Evolutionary conservation across 176 grass and related monocot genomes (phyloP).

Genomic region (Oryza coarctata): DNA sequence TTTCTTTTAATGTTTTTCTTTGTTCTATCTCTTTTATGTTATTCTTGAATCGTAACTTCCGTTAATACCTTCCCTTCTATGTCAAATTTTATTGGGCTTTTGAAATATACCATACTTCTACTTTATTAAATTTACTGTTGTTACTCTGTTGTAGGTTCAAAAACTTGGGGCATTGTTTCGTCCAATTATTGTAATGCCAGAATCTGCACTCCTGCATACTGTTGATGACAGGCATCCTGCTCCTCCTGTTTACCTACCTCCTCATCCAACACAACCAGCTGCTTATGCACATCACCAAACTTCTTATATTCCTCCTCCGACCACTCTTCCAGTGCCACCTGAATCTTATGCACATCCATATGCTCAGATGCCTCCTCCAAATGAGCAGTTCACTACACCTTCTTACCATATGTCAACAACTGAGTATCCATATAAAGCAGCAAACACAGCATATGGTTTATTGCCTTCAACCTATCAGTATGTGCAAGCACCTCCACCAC

Average conservation of each 20-base stretch:
- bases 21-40: not conserved
- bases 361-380: constrained; percentile 8
- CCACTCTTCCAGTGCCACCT: not conserved
- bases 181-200: constrained; percentile 34
- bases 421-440: constrained; percentile 30
- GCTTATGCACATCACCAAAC: constrained; percentile 31
- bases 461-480: constrained; percentile 19
- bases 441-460: constrained; percentile 11
- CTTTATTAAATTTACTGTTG: constrained; percentile 13
- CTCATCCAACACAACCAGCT: not conserved
- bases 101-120: constrained; percentile 11
- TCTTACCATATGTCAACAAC: not conserved
- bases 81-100: constrained; percentile 4
- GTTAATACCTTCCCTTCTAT: not conserved
- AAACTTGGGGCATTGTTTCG: constrained; percentile 49
- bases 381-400: not conserved
- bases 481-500: not conserved
- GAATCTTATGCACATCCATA: constrained; percentile 24
- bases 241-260: not conserved
- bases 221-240: constrained; percentile 29
- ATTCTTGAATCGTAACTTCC: not conserved
- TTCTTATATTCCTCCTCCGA: constrained; percentile 1
- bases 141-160: constrained; percentile 47
- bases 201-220: constrained; percentile 34
- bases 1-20: too few species aligned